phyloP scores from a whole-genome alignment of 1,139 yeast species.

The Yamadazyma sp. region DNA sequence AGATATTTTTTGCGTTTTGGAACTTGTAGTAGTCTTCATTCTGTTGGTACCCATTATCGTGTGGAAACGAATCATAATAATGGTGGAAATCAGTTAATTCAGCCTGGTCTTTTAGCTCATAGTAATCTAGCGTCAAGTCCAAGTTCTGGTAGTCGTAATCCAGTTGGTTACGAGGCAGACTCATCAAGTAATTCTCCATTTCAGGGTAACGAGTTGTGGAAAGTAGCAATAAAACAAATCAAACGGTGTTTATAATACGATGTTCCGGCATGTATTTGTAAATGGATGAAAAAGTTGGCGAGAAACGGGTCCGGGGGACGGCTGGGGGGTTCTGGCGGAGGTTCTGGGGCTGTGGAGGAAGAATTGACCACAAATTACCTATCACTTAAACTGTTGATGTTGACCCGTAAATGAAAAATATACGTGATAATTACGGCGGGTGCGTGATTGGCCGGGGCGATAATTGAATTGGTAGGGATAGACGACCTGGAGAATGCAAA shows the following conservation, averaged over 20 bases:
- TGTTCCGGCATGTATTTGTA: not conserved
- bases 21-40: conserved; percentile 1
- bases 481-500: too few species aligned
- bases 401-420: too few species aligned
- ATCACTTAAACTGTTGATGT: too few species aligned
- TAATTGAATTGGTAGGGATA: too few species aligned
- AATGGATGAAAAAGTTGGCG: too few species aligned
- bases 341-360: not conserved
- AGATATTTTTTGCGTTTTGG: conserved; percentile 5
- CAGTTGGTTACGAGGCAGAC: conserved; percentile 40
- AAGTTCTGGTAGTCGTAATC: conserved; percentile 19
- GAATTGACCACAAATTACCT: too few species aligned
- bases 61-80: conserved; percentile 5
- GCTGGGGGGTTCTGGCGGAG: too few species aligned
- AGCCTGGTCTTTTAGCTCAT: conserved; percentile 10
- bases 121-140: conserved; percentile 11
- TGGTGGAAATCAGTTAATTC: conserved; percentile 8
- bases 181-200: conserved; percentile 48
- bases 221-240: too few species aligned
- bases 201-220: not conserved
- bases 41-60: conserved; percentile 1
- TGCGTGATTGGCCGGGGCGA: too few species aligned
- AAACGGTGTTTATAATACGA: not conserved
- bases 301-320: too few species aligned
- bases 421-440: too few species aligned